Base-by-base conservation (phyloP, 1,284 basidiomycete species). In the Leccinum pachyderme region DNA sequence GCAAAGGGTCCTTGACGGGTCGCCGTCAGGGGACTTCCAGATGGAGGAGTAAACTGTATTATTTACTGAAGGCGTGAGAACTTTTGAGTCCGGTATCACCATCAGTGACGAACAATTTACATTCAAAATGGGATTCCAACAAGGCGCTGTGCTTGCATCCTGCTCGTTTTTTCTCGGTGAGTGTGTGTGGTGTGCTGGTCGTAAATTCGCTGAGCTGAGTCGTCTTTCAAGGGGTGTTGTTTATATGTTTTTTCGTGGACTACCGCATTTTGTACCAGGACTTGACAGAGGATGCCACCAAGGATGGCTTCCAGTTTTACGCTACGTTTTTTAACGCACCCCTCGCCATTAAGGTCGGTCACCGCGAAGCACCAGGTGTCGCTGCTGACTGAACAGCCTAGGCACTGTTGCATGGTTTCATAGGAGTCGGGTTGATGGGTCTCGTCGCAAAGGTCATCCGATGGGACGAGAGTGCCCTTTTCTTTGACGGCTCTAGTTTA, bases 391-490 rank as follows among this genome's bases (percentile, higher is more conserved):
- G 51, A 25, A 45, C 28, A 18, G 2, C 28, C 18, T 61, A 93
- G 92, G 89, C 89, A 1, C 76, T 95, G 49, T 77, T 95, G 59
- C 93, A 95, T 72, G 88, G 82, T 37, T 84, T 94, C 69, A 80
- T 93, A 55, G 87, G 81, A 15, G 77, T 93, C 7, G 89, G 91
- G 15, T 69, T 95, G 45, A 61, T 88, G 28, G 86, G 86, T 4
- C 77, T 93, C 53, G 65, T 93, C 13, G 78, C 82, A 53, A 95
- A 95, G 73, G 76, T 95, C 57, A 79, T 89, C 72, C 81, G 78
- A 60, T 95, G 93, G 91, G 86, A 86, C 69, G 93, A 95, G 65
- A 91, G 88, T 63, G 93, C 93, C 13, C 82, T 94, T 75, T 93
- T 91, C 76, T 96, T 96, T 69, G 93, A 95, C 72, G 93, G 93